A percentile compares a stretch with the other conserved stretches of the same genome.
These are phyloP conservation scores for Platismatia glauca DNA, from an alignment of 495 filamentous ascomycete species.

Conservation along the genomic window DNA sequence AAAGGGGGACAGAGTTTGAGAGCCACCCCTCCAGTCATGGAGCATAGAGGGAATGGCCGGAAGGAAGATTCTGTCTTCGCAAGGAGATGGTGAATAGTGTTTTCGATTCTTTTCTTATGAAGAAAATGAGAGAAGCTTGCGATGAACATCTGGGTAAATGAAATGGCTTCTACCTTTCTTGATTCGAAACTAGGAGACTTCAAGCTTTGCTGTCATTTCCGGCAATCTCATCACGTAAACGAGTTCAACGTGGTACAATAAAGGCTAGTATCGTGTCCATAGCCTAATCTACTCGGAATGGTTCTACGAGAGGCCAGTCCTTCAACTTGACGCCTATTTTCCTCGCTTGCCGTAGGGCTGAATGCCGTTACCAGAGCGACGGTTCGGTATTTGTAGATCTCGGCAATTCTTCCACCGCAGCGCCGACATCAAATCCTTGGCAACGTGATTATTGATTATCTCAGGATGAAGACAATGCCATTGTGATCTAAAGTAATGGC, in stretches of 20 bases:
- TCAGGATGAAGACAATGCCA: not conserved
- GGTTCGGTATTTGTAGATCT: constrained; percentile 1
- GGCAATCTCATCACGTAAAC: not conserved
- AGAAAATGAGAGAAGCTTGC: not conserved
- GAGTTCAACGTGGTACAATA: not conserved
- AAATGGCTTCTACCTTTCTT: not conserved
- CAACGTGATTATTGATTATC: not conserved
- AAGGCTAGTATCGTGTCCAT: not conserved
- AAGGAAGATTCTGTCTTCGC: constrained; percentile 21
- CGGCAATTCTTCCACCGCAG: not conserved
- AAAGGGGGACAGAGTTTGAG: constrained; percentile 36
- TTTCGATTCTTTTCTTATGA: not conserved
- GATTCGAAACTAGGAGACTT: not conserved
- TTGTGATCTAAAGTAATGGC: not conserved
- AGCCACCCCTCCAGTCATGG: constrained; percentile 14
- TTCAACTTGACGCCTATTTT: not conserved
- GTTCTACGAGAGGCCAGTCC: not conserved
- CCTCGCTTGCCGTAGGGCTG: not conserved
- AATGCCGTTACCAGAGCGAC: not conserved
- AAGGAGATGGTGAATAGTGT: constrained; percentile 18
- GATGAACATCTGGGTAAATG: not conserved
- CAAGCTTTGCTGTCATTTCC: not conserved
- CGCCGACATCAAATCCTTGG: not conserved
- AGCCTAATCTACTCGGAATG: not conserved
- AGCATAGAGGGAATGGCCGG: not conserved